Conservation (phyloP, 768 basidiomycete genomes). For the Lactifluus echinatus region DNA sequence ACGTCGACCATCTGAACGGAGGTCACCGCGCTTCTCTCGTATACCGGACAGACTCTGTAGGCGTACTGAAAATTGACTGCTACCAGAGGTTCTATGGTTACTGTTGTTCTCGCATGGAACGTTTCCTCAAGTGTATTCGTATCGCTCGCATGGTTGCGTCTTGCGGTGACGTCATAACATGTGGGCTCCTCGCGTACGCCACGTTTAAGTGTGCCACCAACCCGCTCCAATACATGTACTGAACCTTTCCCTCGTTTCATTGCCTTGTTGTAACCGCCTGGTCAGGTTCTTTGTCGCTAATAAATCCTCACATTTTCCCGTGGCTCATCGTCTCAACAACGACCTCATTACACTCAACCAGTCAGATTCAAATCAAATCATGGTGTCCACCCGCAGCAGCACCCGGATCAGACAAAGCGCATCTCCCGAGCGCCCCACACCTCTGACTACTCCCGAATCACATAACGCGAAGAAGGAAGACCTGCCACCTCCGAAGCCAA, state of each 20-base stretch:
- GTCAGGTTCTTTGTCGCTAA: background rate
- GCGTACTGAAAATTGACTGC: background rate
- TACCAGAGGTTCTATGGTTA: background rate
- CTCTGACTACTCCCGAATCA: background rate
- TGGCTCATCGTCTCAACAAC: constrained; percentile 3
- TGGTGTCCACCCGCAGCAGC: constrained; percentile 11
- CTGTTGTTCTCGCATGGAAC: background rate
- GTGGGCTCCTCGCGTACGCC: background rate
- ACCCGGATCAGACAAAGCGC: constrained; percentile 1
- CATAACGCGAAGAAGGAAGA: constrained; percentile 2
- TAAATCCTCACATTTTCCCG: background rate
- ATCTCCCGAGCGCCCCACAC: constrained; percentile 1
- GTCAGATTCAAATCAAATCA: background rate
- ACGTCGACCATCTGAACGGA: background rate
- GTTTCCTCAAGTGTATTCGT: background rate
- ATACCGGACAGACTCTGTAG: constrained; percentile 18
- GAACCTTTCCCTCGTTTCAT: constrained; percentile 4
- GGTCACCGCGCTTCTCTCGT: constrained; percentile 10
- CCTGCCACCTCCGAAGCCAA: background rate
- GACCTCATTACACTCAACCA: background rate
- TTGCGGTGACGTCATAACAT: constrained; percentile 1
- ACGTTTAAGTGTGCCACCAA: background rate
- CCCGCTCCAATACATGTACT: background rate
- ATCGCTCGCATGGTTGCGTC: background rate
- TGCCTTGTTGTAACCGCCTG: constrained; percentile 7